Base-by-base conservation (phyloP, 2,329 filamentous ascomycete genomes). In the Trichophyton benhamiae region DNA sequence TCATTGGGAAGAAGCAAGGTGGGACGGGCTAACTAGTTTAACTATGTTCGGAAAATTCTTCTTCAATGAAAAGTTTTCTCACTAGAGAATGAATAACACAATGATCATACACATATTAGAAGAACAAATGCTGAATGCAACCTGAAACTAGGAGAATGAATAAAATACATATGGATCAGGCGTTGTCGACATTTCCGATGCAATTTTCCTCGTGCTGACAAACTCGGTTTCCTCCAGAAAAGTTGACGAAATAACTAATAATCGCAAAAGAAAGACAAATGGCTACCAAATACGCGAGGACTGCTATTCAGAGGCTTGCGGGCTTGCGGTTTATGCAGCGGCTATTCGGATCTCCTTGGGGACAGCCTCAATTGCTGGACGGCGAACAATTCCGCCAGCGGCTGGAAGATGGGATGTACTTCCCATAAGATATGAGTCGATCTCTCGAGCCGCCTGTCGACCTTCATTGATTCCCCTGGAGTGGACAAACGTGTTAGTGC, bases 401-500 rank as follows among this genome's bases (percentile, higher is more conserved):
- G 95, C 88, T 8, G 92, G 92, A 57, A 97, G 82, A 70, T 83
- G 83, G 62, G 88, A 91, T 71, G 84, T 80, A 60, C 78, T 83
- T 65, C 87, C 83, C 75, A 88, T 89, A 52, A 97, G 86, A 80
- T 84, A 96, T 59, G 89, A 76, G 74, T 97, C 92, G 61, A 96
- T 88, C 75, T 97, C 91, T 65, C 92, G 88, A 69, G 92, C 92
- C 68, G 88, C 87, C 79, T 94, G 89, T 68, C 92, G 88, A 70
- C 92, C 92, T 78, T 97, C 92, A 73, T 97, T 97, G 80, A 97
- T 97, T 73, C 91, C 92, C 87, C 86, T 88, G 65, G 17, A 53
- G 42, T 11, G n/a, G 27, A n/a, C 17, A n/a, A 6, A 20, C 11
- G 3, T 49, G 42, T 30, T 13, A 42, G 8, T 17, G 53, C n/a